A percentile compares a stretch with the other conserved stretches of the same genome.
phyloP scores from a whole-genome alignment of 2,329 filamentous ascomycete genomes.

The Fusarium newnesense region DNA sequence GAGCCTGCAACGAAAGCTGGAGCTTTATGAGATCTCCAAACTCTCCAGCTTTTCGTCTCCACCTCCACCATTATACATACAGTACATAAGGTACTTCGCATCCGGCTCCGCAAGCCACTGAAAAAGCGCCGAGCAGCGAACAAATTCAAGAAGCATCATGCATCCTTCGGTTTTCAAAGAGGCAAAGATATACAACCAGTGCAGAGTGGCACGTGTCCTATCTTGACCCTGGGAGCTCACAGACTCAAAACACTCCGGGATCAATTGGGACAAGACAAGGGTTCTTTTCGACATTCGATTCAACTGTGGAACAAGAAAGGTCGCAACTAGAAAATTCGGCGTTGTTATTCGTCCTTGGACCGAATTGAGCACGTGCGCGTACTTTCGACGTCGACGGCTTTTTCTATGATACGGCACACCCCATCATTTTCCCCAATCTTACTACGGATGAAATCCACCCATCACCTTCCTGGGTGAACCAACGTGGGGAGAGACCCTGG shows the following conservation, averaged over 20 bases:
- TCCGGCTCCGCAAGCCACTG: constrained; percentile 5
- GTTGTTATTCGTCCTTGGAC: constrained; percentile 31
- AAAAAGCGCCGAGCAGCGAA: neutral
- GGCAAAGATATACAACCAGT: constrained; percentile 32
- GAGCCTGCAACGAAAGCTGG: constrained; percentile 11
- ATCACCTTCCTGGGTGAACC: constrained; percentile 41
- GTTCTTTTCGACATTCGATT: constrained; percentile 15
- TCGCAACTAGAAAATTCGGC: constrained; percentile 17
- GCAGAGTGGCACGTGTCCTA: constrained; percentile 42
- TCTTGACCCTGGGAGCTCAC: constrained; percentile 22
- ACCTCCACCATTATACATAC: constrained; percentile 20
- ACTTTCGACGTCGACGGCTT: constrained; percentile 17
- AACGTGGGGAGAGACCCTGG: constrained; percentile 41
- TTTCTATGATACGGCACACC: constrained; percentile 14
- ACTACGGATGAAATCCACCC: constrained; percentile 38
- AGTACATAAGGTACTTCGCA: neutral
- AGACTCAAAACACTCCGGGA: constrained; percentile 5
- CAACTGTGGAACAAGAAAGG: constrained; percentile 5
- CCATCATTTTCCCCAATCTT: constrained; percentile 22
- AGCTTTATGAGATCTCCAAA: constrained; percentile 27
- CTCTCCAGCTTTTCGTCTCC: constrained; percentile 35
- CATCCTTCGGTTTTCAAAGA: constrained; percentile 12
- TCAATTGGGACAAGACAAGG: constrained; percentile 11
- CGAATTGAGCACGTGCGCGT: constrained; percentile 42
- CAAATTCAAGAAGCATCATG: constrained; percentile 6